phyloP scores from a whole-genome alignment of 495 filamentous ascomycete genomes.

The Neurospora sublineolata region DNA sequence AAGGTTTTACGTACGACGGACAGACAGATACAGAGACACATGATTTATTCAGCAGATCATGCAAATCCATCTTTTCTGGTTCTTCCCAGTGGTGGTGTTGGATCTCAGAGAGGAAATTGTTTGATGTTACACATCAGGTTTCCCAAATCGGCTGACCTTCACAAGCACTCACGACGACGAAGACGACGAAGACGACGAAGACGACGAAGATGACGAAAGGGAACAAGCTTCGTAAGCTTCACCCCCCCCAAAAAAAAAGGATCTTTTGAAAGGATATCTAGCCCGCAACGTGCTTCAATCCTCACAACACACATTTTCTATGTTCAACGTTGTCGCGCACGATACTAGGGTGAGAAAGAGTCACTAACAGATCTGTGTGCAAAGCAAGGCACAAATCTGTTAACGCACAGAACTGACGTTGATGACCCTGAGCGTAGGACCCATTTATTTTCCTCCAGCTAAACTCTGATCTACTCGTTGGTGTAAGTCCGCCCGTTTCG shows the following conservation, averaged over 20 bases:
- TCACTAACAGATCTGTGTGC: neutral
- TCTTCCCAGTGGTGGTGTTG: neutral
- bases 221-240: neutral
- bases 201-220: neutral
- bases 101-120: neutral
- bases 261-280: too few relatives aligned
- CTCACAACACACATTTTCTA: neutral
- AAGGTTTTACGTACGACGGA: too few relatives aligned
- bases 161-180: neutral
- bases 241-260: too few relatives aligned
- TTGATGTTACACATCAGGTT: neutral
- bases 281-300: too few relatives aligned
- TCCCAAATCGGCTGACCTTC: neutral
- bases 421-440: neutral
- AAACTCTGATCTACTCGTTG: neutral
- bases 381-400: neutral
- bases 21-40: too few relatives aligned
- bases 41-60: too few relatives aligned
- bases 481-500: neutral
- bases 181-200: neutral
- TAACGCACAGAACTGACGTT: neutral
- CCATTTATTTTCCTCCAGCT: neutral
- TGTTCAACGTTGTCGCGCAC: neutral
- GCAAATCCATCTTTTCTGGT: too few relatives aligned
- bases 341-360: neutral